Conservation (phyloP, 228 moss, liverwort and hornwort species). For the Sphagnum fallax region DNA sequence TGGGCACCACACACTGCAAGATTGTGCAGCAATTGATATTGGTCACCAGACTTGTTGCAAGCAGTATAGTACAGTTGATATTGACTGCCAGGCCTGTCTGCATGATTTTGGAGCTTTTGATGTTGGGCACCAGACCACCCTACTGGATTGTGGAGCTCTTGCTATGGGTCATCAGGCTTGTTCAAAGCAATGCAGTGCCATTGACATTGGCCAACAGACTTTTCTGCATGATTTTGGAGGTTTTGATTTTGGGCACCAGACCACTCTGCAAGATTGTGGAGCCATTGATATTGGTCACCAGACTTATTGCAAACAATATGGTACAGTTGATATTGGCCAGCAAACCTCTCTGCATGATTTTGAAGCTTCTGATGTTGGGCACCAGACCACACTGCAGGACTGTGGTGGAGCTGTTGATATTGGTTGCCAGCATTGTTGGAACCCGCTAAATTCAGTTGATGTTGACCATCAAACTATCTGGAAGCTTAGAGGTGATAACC, state of each 20-base stretch:
- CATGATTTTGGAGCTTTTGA: conserved; percentile 3
- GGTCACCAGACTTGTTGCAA: neutral
- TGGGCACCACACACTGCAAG: conserved; percentile 3
- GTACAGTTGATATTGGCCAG: neutral
- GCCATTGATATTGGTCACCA: conserved; percentile 2
- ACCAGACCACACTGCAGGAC: conserved; percentile 1
- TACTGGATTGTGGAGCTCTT: conserved; percentile 3
- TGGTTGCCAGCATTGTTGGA: conserved; percentile 1
- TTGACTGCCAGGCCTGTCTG: neutral
- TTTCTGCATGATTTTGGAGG: neutral
- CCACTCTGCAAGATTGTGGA: neutral
- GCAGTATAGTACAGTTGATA: neutral
- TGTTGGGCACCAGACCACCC: neutral
- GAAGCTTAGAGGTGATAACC: neutral
- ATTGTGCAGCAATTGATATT: neutral
- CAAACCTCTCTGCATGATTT: conserved; percentile 7
- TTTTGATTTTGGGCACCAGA: neutral
- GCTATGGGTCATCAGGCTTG: conserved; percentile 1
- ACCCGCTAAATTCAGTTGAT: neutral
- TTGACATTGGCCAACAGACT: conserved; percentile 4
- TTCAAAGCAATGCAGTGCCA: conserved; percentile 3
- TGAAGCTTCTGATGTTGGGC: neutral
- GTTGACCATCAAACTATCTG: conserved; percentile 2
- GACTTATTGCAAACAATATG: neutral
- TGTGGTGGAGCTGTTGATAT: neutral